A percentile compares a stretch with the other conserved stretches of the same genome.
These are phyloP conservation scores for Fraxinus latifolia DNA, from an alignment of 305 asterid species.

Conservation along the genomic window DNA sequence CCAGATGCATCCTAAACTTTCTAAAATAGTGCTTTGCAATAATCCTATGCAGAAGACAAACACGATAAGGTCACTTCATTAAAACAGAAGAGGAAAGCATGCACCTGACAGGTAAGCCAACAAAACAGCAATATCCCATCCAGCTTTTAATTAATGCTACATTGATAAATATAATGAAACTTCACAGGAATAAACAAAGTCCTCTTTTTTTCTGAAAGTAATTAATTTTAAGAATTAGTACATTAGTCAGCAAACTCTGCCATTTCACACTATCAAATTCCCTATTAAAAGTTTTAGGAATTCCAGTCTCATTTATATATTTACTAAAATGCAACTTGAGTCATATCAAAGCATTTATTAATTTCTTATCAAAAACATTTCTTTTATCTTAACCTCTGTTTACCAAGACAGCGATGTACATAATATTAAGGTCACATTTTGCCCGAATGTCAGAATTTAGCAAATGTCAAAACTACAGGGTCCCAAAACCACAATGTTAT, in stretches of 20 bases:
- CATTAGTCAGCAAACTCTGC: not conserved
- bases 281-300: not conserved
- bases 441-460: not conserved
- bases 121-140: not conserved
- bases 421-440: not conserved
- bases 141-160: not conserved
- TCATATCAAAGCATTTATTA: not conserved
- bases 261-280: not conserved
- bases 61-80: constrained; percentile 20
- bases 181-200: not conserved
- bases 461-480: not conserved
- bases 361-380: not conserved
- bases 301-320: not conserved
- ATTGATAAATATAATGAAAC: not conserved
- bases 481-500: not conserved
- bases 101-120: not conserved
- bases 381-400: not conserved
- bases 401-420: not conserved
- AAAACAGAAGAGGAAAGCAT: constrained; percentile 2
- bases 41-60: constrained; percentile 47
- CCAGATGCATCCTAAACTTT: constrained; percentile 98
- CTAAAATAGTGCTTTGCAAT: constrained; percentile 92
- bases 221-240: not conserved
- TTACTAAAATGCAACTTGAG: not conserved
- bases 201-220: not conserved